A percentile compares a stretch with the other conserved stretches of the same genome.
Conservation (phyloP, 179 eudicot genomes). For the Silene vulgaris region DNA sequence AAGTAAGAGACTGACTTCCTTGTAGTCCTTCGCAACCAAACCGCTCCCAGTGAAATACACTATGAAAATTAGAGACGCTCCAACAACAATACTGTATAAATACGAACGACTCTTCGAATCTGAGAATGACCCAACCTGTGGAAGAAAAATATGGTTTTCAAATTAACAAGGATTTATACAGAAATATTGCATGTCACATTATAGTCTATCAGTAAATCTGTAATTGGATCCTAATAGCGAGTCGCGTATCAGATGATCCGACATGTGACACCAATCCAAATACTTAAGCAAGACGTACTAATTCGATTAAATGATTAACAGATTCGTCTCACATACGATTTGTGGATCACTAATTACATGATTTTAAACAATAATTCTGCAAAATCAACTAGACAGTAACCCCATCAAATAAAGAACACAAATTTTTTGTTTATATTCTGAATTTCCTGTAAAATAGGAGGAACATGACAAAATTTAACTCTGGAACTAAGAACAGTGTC, state of each 20-base stretch:
- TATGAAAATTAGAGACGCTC: constrained; percentile 29
- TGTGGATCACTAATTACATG: neutral
- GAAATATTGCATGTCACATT: neutral
- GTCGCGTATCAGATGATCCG: neutral
- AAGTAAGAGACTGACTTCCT: constrained; percentile 26
- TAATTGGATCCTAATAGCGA: neutral
- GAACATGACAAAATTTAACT: neutral
- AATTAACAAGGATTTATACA: neutral
- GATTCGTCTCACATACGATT: neutral
- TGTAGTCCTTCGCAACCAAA: constrained; percentile 31
- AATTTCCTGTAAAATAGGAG: neutral
- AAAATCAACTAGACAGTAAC: neutral
- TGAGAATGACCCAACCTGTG: constrained; percentile 27
- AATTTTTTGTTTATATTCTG: neutral
- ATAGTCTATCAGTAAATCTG: neutral
- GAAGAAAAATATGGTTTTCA: neutral
- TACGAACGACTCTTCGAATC: constrained; percentile 32
- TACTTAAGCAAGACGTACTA: neutral
- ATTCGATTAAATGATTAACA: too few relatives aligned
- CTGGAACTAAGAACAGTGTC: too few relatives aligned
- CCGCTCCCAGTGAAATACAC: constrained; percentile 32
- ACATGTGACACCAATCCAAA: neutral
- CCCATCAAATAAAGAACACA: neutral
- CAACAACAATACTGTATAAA: constrained; percentile 28
- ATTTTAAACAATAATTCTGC: neutral